Conservation (phyloP, 2,329 filamentous ascomycete genomes). For the Cladosporium sp. region DNA sequence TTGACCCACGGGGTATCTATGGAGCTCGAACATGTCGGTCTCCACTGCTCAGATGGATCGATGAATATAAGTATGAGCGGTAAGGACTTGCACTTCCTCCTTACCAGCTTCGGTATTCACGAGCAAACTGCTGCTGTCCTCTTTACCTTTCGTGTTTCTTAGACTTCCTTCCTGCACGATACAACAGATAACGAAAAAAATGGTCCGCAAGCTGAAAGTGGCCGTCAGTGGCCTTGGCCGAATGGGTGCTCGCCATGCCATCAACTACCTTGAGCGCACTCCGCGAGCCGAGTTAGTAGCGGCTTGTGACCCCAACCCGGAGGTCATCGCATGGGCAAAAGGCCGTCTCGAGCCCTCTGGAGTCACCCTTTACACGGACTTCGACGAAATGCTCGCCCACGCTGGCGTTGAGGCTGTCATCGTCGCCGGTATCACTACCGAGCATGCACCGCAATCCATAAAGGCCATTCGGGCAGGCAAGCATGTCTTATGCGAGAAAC, state of each 20-base stretch:
- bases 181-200: slow-evolving; percentile 13
- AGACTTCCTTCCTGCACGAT: background rate
- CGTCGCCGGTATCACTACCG: slow-evolving; percentile 49
- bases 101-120: too few species aligned
- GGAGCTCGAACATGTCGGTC: too few species aligned
- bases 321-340: slow-evolving; percentile 44
- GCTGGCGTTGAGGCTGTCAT: slow-evolving; percentile 51
- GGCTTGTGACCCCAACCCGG: slow-evolving; percentile 40
- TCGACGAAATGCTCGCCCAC: slow-evolving; percentile 52
- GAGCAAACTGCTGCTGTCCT: too few species aligned
- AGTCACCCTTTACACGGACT: slow-evolving; percentile 48
- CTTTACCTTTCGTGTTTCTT: too few species aligned
- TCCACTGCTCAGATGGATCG: too few species aligned
- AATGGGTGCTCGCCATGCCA: slow-evolving; percentile 46
- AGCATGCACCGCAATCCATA: slow-evolving; percentile 53
- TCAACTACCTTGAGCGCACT: slow-evolving; percentile 41
- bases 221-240: slow-evolving; percentile 44
- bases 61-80: too few species aligned
- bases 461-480: slow-evolving; percentile 49
- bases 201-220: slow-evolving; percentile 37
- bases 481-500: slow-evolving; percentile 57
- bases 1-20: too few species aligned
- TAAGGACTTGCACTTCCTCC: too few species aligned
- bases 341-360: slow-evolving; percentile 46
- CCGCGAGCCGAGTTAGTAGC: slow-evolving; percentile 42